A percentile compares a stretch with the other conserved stretches of the same genome.
Conservation (phyloP, 371 early-diverging fungal genomes). For the Rhizopus delemar region DNA sequence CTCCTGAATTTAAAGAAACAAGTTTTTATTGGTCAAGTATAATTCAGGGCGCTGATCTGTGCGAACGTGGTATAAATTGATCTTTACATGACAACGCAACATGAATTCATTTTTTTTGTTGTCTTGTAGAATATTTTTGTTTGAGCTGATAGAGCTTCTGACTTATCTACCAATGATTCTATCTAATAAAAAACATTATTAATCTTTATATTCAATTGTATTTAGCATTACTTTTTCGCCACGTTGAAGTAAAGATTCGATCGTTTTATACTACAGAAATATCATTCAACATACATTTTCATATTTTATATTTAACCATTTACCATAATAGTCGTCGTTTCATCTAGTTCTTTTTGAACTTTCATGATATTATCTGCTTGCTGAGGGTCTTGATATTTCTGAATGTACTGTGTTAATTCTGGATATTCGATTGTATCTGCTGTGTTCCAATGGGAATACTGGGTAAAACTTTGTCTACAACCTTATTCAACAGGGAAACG, state of each 20-base stretch:
- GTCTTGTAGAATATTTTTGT: slow-evolving; percentile 98
- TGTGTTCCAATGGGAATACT: slow-evolving; percentile 65
- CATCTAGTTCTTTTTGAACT: slow-evolving; percentile 97
- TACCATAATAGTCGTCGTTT: slow-evolving; percentile 94
- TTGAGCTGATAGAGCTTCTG: slow-evolving; percentile 86
- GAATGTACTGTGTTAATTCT: slow-evolving; percentile 72
- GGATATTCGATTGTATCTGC: slow-evolving; percentile 59
- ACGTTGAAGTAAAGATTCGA: slow-evolving; percentile 93
- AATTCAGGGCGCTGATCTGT: too few relatives aligned
- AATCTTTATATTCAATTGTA: neutral
- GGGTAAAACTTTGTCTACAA: slow-evolving; percentile 86
- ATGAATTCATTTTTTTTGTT: slow-evolving; percentile 96
- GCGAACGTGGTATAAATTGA: too few relatives aligned
- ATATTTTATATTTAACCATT: slow-evolving; percentile 1
- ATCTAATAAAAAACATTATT: slow-evolving; percentile 42
- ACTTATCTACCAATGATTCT: slow-evolving; percentile 90
- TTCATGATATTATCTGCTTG: slow-evolving; percentile 92
- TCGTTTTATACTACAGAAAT: slow-evolving; percentile 86
- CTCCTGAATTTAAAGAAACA: too few relatives aligned
- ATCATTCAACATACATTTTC: neutral
- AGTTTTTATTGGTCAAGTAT: too few relatives aligned
- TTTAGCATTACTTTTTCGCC: slow-evolving; percentile 78
- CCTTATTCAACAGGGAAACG: slow-evolving; percentile 82
- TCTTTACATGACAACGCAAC: slow-evolving; percentile 70
- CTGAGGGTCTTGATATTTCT: slow-evolving; percentile 90